Evolutionary conservation across 192 early-diverging fungal species (phyloP).

Genomic region (Rhizophagus sp.): DNA sequence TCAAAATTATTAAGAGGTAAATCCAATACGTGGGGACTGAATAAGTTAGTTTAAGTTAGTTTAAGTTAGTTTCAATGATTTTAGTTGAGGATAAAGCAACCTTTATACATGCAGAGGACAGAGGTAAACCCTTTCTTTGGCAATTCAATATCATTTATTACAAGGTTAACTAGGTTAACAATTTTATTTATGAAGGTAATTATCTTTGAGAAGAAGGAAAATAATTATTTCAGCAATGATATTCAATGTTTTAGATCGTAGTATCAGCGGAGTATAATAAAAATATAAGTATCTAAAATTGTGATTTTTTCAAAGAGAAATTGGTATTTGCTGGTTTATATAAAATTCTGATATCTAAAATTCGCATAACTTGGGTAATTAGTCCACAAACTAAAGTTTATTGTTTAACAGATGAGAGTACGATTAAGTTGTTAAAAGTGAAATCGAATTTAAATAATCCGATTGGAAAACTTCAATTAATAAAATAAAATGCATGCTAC

Average conservation of each 20-base stretch:
- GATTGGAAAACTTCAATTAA: no score
- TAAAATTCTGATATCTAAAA: no score
- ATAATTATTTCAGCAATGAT: conserved; percentile 77
- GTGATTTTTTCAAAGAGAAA: no score
- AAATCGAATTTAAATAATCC: no score
- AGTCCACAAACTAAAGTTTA: no score
- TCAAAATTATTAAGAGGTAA: conserved; percentile 82
- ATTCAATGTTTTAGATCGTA: conserved; percentile 75
- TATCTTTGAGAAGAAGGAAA: conserved; percentile 74
- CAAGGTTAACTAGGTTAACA: neutral
- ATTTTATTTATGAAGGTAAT: conserved; percentile 51
- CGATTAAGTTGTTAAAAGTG: no score
- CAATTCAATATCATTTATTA: neutral
- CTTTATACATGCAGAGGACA: conserved; percentile 62
- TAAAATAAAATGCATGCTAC: no score
- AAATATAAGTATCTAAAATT: conserved; percentile 66
- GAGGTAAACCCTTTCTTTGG: conserved; percentile 24
- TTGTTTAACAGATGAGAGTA: no score
- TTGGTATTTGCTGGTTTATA: no score
- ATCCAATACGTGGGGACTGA: conserved; percentile 89
- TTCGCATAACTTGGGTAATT: no score
- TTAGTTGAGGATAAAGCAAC: conserved; percentile 94
- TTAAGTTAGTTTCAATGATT: conserved; percentile 76
- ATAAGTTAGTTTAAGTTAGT: neutral
- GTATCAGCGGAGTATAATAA: conserved; percentile 89